Evolutionary conservation across 2,329 filamentous ascomycete genomes (phyloP).

Genomic region (Alternaria sp.): DNA sequence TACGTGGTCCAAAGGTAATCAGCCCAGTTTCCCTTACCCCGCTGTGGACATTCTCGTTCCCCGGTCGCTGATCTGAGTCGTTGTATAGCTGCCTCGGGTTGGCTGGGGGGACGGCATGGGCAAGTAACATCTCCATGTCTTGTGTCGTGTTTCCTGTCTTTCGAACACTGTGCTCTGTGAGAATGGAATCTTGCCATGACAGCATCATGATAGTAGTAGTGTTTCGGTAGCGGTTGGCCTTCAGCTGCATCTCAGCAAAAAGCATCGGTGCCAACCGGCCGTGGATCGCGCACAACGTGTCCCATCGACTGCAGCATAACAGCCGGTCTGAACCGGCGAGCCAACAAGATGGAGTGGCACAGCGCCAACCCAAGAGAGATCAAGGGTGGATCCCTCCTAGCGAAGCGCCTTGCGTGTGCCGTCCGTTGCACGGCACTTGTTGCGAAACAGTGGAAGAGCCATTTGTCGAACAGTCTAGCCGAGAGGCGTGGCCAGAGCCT

Average conservation of each 20-base stretch:
- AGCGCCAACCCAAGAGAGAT: constrained; percentile 21
- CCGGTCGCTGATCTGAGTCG: constrained; percentile 14
- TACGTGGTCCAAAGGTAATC: constrained; percentile 27
- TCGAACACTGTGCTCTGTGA: neutral
- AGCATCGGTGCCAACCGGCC: constrained; percentile 17
- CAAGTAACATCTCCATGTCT: neutral
- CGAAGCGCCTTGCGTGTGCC: constrained; percentile 22
- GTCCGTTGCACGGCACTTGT: constrained; percentile 10
- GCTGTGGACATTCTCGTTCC: constrained; percentile 23
- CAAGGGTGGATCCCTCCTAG: constrained; percentile 24
- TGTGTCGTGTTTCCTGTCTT: neutral
- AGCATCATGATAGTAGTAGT: neutral
- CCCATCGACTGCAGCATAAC: constrained; percentile 24
- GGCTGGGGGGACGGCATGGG: neutral
- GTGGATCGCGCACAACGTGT: constrained; percentile 21
- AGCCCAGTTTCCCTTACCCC: constrained; percentile 34
- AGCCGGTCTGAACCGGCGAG: constrained; percentile 26
- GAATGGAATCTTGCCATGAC: neutral
- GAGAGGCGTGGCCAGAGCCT: constrained; percentile 2
- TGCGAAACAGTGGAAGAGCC: constrained; percentile 7
- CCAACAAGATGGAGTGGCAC: constrained; percentile 18
- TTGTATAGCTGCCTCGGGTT: constrained; percentile 3
- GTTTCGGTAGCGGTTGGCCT: constrained; percentile 16
- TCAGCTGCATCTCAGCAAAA: constrained; percentile 26
- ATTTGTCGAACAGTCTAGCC: constrained; percentile 8